Conservation (phyloP, 2,329 filamentous ascomycete species). For the Curvularia sp. region DNA sequence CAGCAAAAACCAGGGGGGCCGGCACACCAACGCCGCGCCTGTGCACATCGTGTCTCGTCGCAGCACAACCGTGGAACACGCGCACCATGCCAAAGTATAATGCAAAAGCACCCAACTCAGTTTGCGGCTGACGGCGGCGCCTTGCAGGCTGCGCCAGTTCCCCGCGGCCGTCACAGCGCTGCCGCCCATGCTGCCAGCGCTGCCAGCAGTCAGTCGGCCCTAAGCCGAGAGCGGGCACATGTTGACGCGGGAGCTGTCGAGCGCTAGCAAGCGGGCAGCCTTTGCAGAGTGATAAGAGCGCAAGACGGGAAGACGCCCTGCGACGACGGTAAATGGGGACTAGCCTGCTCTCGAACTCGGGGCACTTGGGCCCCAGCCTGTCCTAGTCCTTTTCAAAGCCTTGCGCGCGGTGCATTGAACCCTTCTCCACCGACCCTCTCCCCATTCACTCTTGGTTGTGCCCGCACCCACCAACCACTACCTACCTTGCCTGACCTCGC, state of each 20-base stretch:
- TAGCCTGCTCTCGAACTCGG: conserved; percentile 20
- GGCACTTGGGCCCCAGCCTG: conserved; percentile 9
- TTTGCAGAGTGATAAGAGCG: conserved; percentile 33
- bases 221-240: conserved; percentile 14
- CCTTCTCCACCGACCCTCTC: conserved; percentile 15
- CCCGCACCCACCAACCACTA: conserved; percentile 12
- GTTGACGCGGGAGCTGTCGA: conserved; percentile 22
- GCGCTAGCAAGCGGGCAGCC: conserved; percentile 25
- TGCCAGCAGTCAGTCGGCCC: conserved; percentile 12
- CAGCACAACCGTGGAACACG: conserved; percentile 4
- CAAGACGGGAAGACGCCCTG: conserved; percentile 27
- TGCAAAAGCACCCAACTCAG: background rate
- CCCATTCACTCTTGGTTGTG: conserved; percentile 11
- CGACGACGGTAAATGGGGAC: conserved; percentile 28
- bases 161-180: background rate
- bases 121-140: conserved; percentile 14
- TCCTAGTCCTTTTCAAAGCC: conserved; percentile 19
- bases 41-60: conserved; percentile 9
- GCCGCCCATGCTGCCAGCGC: too few species aligned
- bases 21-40: conserved; percentile 14
- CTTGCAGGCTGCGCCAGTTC: conserved; percentile 13
- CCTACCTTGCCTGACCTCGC: background rate
- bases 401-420: conserved; percentile 18
- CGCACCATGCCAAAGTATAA: background rate
- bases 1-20: conserved; percentile 8